Evolutionary conservation across 768 basidiomycete species (phyloP), one percentile per base, ranked within the genome.

Genomic region (Nidularia pulvinata): DNA sequence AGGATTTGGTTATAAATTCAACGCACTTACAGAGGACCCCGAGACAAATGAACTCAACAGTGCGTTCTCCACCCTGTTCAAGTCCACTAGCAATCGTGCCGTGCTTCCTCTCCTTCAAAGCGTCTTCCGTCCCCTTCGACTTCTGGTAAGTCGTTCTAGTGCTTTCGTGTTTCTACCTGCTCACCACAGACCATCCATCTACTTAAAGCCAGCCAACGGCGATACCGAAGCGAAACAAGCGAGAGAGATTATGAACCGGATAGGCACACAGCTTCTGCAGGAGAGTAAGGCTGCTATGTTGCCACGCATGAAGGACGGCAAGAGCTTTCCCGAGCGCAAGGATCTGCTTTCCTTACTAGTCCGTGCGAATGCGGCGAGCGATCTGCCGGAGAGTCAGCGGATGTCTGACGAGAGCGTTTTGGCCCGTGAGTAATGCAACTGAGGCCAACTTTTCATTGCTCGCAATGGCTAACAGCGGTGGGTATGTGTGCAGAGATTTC

Each of bases 341-440:
- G 87, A 89, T 67, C 61, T 90, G 3, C 69, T 89, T 3, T 83
- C 82, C 0, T 59, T 88, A 25, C 71, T 89, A 3, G 70, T 89
- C 43, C 75, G 76, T 53, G 86, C 87, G 3, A 90, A 89, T 61
- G 78, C 84, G 69, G 78, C 83, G 0, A 79, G 76, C 1, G 84
- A 89, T 60, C 58, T 85, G 4, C 78, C 80, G 0, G 78, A 79
- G 5, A 69, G 59, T 45, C 84, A 86, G 61, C 70, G 70, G 36
- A 68, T 90, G 68, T 77, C 77, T 0, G 88, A 90, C 52, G 75
- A 76, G 32, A 87, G 89, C 55, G 83, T 90, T 14, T 55, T 86
- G 1, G 68, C 75, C 52, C 78, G 78, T 86, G 57, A 54, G 82
- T 60, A n/a, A n/a, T n/a, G n/a, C n/a, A n/a, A 9, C 39, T n/a